These are phyloP conservation scores for Microdochium paspali DNA, from an alignment of 2,329 filamentous ascomycete species.

Conservation along the genomic window DNA sequence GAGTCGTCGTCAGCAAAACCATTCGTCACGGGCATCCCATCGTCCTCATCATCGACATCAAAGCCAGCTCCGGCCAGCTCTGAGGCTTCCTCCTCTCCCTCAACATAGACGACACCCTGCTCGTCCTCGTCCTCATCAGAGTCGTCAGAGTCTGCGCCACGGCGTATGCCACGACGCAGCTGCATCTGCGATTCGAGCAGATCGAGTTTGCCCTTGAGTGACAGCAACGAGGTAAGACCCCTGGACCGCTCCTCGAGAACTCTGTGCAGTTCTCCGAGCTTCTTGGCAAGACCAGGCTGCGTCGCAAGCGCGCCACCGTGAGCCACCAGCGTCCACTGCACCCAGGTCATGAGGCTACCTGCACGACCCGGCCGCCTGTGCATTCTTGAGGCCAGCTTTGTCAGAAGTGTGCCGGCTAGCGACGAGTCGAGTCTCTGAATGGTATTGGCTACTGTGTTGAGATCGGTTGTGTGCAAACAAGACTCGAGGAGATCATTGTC, in stretches of 20 bases:
- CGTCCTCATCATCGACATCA: constrained; percentile 41
- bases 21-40: constrained; percentile 46
- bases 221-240: constrained; percentile 71
- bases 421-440: constrained; percentile 84
- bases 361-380: constrained; percentile 82
- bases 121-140: constrained; percentile 53
- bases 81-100: constrained; percentile 62
- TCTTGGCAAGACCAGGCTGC: constrained; percentile 73
- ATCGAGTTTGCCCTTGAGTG: constrained; percentile 90
- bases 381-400: constrained; percentile 77
- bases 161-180: constrained; percentile 62
- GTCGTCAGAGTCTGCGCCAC: constrained; percentile 39
- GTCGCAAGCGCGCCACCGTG: constrained; percentile 87
- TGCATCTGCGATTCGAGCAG: constrained; percentile 88
- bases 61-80: constrained; percentile 24
- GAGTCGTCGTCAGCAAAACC: constrained; percentile 46
- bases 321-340: constrained; percentile 87
- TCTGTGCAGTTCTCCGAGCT: constrained; percentile 69
- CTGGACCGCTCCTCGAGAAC: constrained; percentile 81
- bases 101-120: constrained; percentile 75
- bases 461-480: constrained; percentile 74
- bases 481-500: constrained; percentile 85
- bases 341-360: constrained; percentile 85
- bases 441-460: constrained; percentile 71
- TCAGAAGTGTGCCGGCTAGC: constrained; percentile 69